These are phyloP conservation scores for Alloteropsis angusta DNA, from an alignment of 202 grass and related monocot species.

Conservation along the genomic window DNA sequence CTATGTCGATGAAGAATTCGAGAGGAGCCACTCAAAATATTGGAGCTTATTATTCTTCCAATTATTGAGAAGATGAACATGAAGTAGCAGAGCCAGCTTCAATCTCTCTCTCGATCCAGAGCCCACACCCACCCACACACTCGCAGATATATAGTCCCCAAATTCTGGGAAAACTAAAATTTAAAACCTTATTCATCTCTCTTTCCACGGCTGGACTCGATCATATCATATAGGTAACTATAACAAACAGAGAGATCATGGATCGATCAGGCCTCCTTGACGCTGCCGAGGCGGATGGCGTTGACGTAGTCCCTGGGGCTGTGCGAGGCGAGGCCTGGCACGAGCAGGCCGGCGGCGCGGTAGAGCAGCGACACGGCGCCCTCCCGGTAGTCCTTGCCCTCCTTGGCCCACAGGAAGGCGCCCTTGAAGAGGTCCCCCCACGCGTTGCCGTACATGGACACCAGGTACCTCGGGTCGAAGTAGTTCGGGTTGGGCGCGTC, in stretches of 20 bases:
- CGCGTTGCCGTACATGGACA: conserved; percentile 42
- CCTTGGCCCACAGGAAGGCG: conserved; percentile 24
- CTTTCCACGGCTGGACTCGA: background rate
- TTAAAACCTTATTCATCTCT: background rate
- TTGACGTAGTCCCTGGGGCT: conserved; percentile 55
- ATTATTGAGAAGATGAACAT: too few species aligned
- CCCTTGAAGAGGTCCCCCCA: conserved; percentile 42
- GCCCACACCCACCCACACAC: too few species aligned
- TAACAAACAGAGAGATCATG: background rate
- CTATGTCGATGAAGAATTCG: background rate
- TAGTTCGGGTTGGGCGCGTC: conserved; percentile 56
- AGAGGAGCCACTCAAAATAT: background rate
- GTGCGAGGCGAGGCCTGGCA: conserved; percentile 37
- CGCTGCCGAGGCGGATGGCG: conserved; percentile 18
- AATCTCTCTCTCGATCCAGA: too few species aligned
- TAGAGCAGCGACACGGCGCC: conserved; percentile 34
- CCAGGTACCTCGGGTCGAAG: conserved; percentile 30
- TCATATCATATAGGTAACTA: background rate
- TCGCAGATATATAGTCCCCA: too few species aligned
- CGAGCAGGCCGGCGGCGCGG: background rate
- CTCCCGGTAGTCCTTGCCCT: conserved; percentile 37
- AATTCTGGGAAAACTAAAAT: too few species aligned
- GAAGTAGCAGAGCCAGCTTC: too few species aligned
- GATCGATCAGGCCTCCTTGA: background rate
- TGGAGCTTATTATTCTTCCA: background rate